Evolutionary conservation across 345 rosid genomes (phyloP).

Genomic region (Firmiana major): DNA sequence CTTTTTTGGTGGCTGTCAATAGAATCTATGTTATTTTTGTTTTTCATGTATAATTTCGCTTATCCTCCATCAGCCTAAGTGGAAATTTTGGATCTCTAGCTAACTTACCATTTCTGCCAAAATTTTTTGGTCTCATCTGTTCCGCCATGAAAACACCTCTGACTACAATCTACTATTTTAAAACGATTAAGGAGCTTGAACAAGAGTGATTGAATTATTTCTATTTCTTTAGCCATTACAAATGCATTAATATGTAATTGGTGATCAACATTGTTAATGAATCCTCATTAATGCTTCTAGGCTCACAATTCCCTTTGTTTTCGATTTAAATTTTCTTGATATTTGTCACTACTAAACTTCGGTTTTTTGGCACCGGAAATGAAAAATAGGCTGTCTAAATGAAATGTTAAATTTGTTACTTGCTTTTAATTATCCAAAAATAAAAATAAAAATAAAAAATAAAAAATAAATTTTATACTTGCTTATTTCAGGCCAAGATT

Average conservation of each 20-base stretch:
- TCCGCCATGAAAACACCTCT: background rate
- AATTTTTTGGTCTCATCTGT: background rate
- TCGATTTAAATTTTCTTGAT: background rate
- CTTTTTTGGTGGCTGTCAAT: background rate
- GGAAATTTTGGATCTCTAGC: background rate
- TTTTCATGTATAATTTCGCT: background rate
- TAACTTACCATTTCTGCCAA: background rate
- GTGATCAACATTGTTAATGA: background rate
- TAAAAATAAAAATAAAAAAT: no score
- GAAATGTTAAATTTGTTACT: background rate
- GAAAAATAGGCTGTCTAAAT: slow-evolving; percentile 8
- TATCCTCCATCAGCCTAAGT: background rate
- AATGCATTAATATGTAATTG: background rate
- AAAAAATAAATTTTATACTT: background rate
- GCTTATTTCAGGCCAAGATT: slow-evolving; percentile 68
- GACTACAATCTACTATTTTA: background rate
- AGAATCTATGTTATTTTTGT: background rate
- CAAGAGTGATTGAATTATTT: background rate
- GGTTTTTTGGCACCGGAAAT: background rate
- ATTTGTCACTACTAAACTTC: background rate
- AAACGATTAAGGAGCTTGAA: background rate
- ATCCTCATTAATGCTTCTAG: background rate
- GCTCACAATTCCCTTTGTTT: background rate
- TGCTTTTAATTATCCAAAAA: background rate
- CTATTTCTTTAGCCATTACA: background rate